Evolutionary conservation across 805 yeast species (phyloP).

Genomic region (Lachancea fermentati): DNA sequence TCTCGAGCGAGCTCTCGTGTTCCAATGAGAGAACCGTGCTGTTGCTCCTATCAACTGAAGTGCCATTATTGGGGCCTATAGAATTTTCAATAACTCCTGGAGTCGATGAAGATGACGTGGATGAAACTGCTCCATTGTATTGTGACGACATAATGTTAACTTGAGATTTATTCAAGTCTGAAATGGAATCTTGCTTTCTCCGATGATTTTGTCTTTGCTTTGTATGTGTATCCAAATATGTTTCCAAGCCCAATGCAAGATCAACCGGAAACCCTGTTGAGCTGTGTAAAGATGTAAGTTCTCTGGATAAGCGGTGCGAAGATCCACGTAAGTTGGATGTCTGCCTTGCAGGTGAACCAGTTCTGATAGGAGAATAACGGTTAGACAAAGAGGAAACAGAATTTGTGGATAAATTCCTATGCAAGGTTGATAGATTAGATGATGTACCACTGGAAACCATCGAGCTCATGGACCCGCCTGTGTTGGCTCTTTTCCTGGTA

Average conservation of each 20-base stretch:
- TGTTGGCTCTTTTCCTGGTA: conserved; percentile 29
- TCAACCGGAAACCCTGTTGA: conserved; percentile 9
- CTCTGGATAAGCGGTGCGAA: conserved; percentile 25
- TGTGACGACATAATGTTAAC: conserved; percentile 7
- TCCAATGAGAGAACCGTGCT: conserved; percentile 11
- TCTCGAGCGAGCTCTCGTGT: conserved; percentile 11
- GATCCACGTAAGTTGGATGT: conserved; percentile 28
- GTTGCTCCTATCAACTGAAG: conserved; percentile 7
- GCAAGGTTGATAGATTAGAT: conserved; percentile 10
- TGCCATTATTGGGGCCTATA: background rate
- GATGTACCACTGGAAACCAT: conserved; percentile 16
- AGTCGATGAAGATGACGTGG: conserved; percentile 18
- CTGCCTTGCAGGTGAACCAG: conserved; percentile 29
- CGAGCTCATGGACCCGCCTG: conserved; percentile 29
- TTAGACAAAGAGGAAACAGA: conserved; percentile 23
- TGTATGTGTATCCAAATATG: conserved; percentile 24
- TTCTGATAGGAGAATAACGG: conserved; percentile 28
- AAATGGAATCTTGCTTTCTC: conserved; percentile 30
- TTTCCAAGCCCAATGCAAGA: conserved; percentile 9
- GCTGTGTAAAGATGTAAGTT: conserved; percentile 20
- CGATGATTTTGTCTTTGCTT: conserved; percentile 17
- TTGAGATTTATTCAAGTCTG: conserved; percentile 19
- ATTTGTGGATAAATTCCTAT: conserved; percentile 16
- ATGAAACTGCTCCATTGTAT: conserved; percentile 12
- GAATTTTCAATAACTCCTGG: conserved; percentile 16